phyloP scores from a whole-genome alignment of 805 yeast genomes.

The Yarrowia sp. region DNA sequence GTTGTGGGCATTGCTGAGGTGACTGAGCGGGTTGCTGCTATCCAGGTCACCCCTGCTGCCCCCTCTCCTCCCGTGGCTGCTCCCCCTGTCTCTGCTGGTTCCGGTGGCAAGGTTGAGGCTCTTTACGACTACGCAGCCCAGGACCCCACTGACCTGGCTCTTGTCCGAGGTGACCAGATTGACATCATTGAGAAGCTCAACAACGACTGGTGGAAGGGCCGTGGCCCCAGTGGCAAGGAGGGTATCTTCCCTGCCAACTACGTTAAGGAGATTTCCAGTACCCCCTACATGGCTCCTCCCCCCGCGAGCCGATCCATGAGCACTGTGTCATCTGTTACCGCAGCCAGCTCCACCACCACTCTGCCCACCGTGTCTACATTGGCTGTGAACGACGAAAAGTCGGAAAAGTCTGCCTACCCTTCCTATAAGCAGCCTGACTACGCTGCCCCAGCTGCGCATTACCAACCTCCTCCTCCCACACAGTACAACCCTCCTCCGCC shows the following conservation, averaged over 20 bases:
- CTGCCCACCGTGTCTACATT: neutral
- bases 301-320: slow-evolving; percentile 22
- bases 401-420: slow-evolving; percentile 7
- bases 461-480: slow-evolving; percentile 29
- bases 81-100: slow-evolving; percentile 31
- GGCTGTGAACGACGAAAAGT: slow-evolving; percentile 12
- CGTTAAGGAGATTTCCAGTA: slow-evolving; percentile 45
- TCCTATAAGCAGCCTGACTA: slow-evolving; percentile 26
- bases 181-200: slow-evolving; percentile 70
- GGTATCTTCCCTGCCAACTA: slow-evolving; percentile 94
- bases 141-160: slow-evolving; percentile 68
- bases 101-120: slow-evolving; percentile 49
- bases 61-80: slow-evolving; percentile 28
- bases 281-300: slow-evolving; percentile 32
- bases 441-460: slow-evolving; percentile 26
- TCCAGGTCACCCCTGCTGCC: slow-evolving; percentile 32
- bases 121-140: slow-evolving; percentile 72
- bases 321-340: neutral
- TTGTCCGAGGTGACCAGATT: slow-evolving; percentile 66
- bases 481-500: slow-evolving; percentile 32
- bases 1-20: slow-evolving; percentile 51
- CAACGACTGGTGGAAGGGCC: slow-evolving; percentile 90
- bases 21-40: slow-evolving; percentile 41
- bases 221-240: slow-evolving; percentile 48
- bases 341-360: neutral